Conservation (phyloP, 1,284 basidiomycete species). For the Earliella scabrosa region DNA sequence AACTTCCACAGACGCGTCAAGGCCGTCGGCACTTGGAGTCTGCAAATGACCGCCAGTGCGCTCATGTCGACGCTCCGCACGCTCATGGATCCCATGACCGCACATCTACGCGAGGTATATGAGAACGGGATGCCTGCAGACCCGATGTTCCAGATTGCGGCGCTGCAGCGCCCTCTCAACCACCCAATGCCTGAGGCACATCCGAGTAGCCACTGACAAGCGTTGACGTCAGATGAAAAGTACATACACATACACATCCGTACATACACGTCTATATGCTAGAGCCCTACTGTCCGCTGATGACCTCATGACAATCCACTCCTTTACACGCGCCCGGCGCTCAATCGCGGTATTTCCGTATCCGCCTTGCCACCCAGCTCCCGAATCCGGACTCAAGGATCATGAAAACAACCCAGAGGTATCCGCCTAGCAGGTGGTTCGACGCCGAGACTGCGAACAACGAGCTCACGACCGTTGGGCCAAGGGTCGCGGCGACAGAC, state of each 20-base stretch:
- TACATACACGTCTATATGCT: not conserved
- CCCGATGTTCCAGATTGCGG: slow-evolving; percentile 23
- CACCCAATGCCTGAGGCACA: not conserved
- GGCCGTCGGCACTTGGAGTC: slow-evolving; percentile 84
- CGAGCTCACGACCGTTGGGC: slow-evolving; percentile 61
- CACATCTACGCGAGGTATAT: slow-evolving; percentile 50
- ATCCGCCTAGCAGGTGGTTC: slow-evolving; percentile 38
- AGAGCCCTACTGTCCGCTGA: not conserved
- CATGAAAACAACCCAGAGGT: slow-evolving; percentile 43
- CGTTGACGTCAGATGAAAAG: slow-evolving; percentile 2
- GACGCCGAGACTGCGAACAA: slow-evolving; percentile 45
- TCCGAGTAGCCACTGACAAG: not conserved
- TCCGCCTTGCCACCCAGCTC: slow-evolving; percentile 26
- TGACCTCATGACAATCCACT: slow-evolving; percentile 3
- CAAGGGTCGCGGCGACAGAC: slow-evolving; percentile 55
- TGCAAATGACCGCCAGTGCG: slow-evolving; percentile 74
- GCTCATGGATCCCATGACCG: slow-evolving; percentile 57
- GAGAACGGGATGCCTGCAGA: slow-evolving; percentile 29
- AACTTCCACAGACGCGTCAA: slow-evolving; percentile 88
- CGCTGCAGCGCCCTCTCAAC: not conserved
- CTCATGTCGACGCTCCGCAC: slow-evolving; percentile 63
- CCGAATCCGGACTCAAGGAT: slow-evolving; percentile 27
- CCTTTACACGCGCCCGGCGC: not conserved
- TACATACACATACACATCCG: slow-evolving; percentile 5
- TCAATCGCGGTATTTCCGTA: slow-evolving; percentile 15